Base-by-base conservation (phyloP, 2,329 filamentous ascomycete genomes). In the Colletotrichum sp. region DNA sequence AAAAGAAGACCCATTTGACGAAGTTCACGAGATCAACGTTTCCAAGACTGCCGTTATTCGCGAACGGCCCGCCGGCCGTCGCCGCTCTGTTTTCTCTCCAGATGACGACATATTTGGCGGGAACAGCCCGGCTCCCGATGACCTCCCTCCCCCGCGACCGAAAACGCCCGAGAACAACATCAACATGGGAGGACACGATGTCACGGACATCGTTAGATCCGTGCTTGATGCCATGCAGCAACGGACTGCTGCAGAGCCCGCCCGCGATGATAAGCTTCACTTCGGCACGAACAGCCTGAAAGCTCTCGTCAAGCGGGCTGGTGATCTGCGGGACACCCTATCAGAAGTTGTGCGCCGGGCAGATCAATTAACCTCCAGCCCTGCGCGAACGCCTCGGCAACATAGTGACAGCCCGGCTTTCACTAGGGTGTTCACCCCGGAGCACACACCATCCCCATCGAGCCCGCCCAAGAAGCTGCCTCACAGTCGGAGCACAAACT, bases 221-320 rank as follows among this genome's bases (percentile, higher is more conserved):
- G 90, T 94, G 6, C 92, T 93, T 84, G 91, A 92, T 77, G 91
- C 90, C 21, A 92, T 93, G 89, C 90, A 92, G 75, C 88, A 91
- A 72, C 88, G 89, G 26, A 85, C 88, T 8, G 85, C 85, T 3
- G 82, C 87, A 3, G 85, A 89, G 62, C 83, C 87, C 12, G 82
- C 80, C 13, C 85, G 88, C 60, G 86, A 87, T 67, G 87, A 88
- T 76, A 90, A 90, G 84, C 89, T 94, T 80, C 92, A 93, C 75
- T 94, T 94, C 78, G 92, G 93, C 80, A 94, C 92, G 7, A 93
- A 93, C 78, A 94, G 91, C 82, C 87, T 94, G n/a, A 92, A 91
- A 79, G 90, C 92, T 80, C 85, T 94, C 69, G 92, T 94, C 49
- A 92, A 91, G 81, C 88, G 91, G 75, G 92, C 92, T 2, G 88